Evolutionary conservation across 1,139 yeast species (phyloP), one percentile per base, ranked within the genome.

Genomic region (Lodderomyces parapsilosis): DNA sequence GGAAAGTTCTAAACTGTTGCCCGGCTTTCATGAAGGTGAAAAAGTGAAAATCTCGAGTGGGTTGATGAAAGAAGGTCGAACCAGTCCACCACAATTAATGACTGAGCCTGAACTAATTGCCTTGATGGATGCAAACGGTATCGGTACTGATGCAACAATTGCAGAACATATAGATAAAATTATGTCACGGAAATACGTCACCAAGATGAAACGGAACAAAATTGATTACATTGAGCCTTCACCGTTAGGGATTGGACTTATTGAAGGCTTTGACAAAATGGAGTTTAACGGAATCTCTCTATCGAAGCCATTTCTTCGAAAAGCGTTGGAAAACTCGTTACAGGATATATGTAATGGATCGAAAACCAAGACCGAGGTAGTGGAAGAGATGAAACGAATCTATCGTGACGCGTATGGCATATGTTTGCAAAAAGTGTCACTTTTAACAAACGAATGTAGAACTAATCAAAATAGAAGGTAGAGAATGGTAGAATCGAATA

Each of bases 141-240:
- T 94, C 39, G 99, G 99, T 1, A 94, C 99, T 0, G 99, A 94
- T 68, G 99, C 99, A 1, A 94, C 99, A 0, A 94, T 94, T 66
- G 99, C 99, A 0, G 99, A 93, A 36, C 99, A 94, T 62, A 93
- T 94, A 31, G 91, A 86, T 47, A 91, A 87, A 57, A 82, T 94
- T 38, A 66, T 77, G 20, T 61, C 62, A 9, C 66, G 99, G 43
- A 80, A 81, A 25, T 94, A 91, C 56, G 80, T 87, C 2, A 65
- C 66, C 13, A 83, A 83, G 51, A 67, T 43, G 52, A 71, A 63
- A 49, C 60, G 63, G 23, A 56, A 69, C 43, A 48, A 54, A 35
- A 60, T 51, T 57, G 52, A 77, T 66, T 45, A 66, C 65, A 49
- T 93, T 18, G 67, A 86, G 1, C 99, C 99, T 0, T 84, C 96